These are phyloP conservation scores for Diplodia corticola DNA, from an alignment of 2,329 filamentous ascomycete genomes.

Conservation along the genomic window DNA sequence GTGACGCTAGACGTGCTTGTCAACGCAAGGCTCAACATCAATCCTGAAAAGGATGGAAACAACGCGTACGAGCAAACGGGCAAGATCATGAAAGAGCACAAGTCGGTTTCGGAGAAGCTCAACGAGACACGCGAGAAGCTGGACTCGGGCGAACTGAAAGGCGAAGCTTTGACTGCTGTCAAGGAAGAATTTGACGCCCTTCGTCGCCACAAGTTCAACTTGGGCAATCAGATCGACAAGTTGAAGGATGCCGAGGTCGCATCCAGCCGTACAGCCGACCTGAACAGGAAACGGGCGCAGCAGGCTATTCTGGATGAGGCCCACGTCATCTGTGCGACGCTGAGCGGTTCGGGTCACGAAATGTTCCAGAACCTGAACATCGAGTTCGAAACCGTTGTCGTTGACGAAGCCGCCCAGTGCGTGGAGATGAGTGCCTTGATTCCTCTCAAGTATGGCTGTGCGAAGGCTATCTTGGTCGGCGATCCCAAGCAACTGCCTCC, in stretches of 20 bases:
- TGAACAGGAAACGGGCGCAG: constrained; percentile 79
- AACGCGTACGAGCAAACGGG: constrained; percentile 54
- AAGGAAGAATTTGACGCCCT: constrained; percentile 76
- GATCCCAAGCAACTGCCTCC: constrained; percentile 97
- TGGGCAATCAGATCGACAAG: constrained; percentile 82
- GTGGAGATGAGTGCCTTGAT: constrained; percentile 96
- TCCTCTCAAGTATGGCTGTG: constrained; percentile 93
- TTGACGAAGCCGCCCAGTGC: constrained; percentile 97
- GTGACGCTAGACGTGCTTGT: constrained; percentile 94
- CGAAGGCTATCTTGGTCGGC: constrained; percentile 94
- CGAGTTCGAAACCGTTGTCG: constrained; percentile 97
- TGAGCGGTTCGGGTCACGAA: constrained; percentile 94
- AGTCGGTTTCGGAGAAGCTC: constrained; percentile 64
- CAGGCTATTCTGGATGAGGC: constrained; percentile 88
- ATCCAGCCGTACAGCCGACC: constrained; percentile 78
- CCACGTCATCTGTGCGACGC: constrained; percentile 90
- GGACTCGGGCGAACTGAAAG: constrained; percentile 59
- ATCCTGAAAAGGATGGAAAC: constrained; percentile 40
- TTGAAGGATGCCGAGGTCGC: constrained; percentile 84
- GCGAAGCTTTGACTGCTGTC: constrained; percentile 64
- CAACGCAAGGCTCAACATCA: constrained; percentile 63
- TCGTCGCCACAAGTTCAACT: constrained; percentile 71
- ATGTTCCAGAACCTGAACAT: constrained; percentile 94
- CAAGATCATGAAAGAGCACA: constrained; percentile 71
- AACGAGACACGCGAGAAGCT: constrained; percentile 69